Conservation (phyloP, 805 yeast genomes). For the Ogataea pilisensis region DNA sequence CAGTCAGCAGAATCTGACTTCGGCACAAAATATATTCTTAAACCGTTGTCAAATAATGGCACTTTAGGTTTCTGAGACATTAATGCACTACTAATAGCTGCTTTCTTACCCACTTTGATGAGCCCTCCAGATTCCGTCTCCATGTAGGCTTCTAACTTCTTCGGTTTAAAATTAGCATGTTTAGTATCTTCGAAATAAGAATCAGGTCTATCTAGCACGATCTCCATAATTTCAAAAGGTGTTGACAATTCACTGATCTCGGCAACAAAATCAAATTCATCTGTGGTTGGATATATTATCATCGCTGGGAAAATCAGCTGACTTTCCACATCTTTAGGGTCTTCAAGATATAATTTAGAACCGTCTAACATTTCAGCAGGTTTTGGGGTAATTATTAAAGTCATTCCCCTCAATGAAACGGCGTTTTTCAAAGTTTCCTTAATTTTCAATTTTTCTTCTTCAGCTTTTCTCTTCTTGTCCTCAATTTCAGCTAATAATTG, state of each 20-base stretch:
- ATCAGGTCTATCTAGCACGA: constrained; percentile 61
- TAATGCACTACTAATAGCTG: constrained; percentile 59
- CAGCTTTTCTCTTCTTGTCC: too few relatives aligned
- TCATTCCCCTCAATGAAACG: constrained; percentile 53
- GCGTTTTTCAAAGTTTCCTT: constrained; percentile 49
- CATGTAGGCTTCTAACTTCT: constrained; percentile 67
- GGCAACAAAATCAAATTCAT: constrained; percentile 79
- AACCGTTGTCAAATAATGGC: constrained; percentile 71
- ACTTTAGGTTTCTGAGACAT: constrained; percentile 58
- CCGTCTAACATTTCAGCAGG: constrained; percentile 56
- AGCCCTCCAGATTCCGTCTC: constrained; percentile 83
- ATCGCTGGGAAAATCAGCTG: constrained; percentile 79
- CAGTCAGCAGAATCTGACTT: constrained; percentile 60
- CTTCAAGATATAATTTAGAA: constrained; percentile 55
- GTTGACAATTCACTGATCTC: constrained; percentile 71
- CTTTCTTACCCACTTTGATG: constrained; percentile 78
- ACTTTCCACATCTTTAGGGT: constrained; percentile 63
- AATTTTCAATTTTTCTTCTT: neutral
- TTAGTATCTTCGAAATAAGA: constrained; percentile 64
- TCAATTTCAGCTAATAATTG: too few relatives aligned
- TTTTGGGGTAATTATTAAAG: constrained; percentile 42
- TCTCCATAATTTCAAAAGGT: constrained; percentile 55
- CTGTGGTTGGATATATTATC: constrained; percentile 75
- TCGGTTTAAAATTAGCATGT: constrained; percentile 54
- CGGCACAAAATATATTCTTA: constrained; percentile 77